phyloP scores from a whole-genome alignment of 2,329 filamentous ascomycete genomes.

The Aschersonia sp. region DNA sequence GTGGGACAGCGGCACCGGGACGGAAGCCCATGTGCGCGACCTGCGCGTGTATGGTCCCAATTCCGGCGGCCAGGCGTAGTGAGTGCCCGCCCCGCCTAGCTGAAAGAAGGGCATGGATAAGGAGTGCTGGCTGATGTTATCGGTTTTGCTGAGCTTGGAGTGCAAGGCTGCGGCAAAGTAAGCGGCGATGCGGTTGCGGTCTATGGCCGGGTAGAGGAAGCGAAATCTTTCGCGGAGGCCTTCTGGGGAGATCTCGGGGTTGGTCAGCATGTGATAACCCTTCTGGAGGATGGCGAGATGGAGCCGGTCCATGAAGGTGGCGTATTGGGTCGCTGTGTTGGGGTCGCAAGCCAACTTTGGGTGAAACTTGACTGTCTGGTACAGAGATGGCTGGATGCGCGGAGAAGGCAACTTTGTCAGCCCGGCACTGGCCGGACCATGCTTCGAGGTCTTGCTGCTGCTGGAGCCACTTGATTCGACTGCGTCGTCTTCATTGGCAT shows the following conservation, averaged over 20 bases:
- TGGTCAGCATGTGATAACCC: slow-evolving; percentile 5
- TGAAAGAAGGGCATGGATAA: slow-evolving; percentile 36
- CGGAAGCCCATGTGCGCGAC: slow-evolving; percentile 1
- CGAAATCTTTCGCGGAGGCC: slow-evolving; percentile 5
- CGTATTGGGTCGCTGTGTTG: not conserved
- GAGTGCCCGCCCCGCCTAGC: slow-evolving; percentile 50
- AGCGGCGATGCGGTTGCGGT: slow-evolving; percentile 3
- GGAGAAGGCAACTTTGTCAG: not conserved
- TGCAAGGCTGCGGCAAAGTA: slow-evolving; percentile 7
- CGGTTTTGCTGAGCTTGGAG: slow-evolving; percentile 1
- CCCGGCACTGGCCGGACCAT: too few species aligned
- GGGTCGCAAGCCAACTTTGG: not conserved
- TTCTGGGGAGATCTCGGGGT: slow-evolving; percentile 4
- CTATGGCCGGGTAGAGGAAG: slow-evolving; percentile 4
- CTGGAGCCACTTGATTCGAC: not conserved
- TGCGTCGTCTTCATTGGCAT: not conserved
- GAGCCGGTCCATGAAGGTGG: slow-evolving; percentile 7
- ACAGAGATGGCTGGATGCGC: not conserved
- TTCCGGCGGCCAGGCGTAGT: slow-evolving; percentile 4
- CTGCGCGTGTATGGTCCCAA: not conserved
- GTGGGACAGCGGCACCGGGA: slow-evolving; percentile 3
- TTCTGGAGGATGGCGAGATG: slow-evolving; percentile 4
- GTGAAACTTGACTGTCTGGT: not conserved
- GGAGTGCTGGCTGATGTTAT: not conserved
- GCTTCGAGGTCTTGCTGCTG: too few species aligned